phyloP scores from a whole-genome alignment of 73 alveolate genomes.

The Tetrahymena elliotti region DNA sequence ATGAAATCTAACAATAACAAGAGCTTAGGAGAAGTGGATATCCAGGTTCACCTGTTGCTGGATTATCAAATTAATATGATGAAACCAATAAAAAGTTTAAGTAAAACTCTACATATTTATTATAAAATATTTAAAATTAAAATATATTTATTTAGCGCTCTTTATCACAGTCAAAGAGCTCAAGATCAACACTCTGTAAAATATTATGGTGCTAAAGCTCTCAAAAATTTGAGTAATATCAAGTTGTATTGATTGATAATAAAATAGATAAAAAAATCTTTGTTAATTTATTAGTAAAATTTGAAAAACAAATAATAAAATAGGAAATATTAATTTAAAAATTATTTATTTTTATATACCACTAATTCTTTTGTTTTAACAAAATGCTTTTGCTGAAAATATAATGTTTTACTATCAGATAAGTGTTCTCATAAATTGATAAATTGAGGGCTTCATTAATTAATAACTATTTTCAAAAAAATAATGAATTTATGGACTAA shows the following conservation, averaged over 20 bases:
- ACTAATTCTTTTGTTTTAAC: no score
- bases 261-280: no score
- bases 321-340: no score
- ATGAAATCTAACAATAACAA: not conserved
- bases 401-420: no score
- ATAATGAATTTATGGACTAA: no score
- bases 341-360: no score
- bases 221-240: not conserved
- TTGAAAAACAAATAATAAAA: no score
- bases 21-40: not conserved
- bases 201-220: not conserved
- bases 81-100: not conserved
- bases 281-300: no score
- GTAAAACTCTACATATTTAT: not conserved
- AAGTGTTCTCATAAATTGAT: no score
- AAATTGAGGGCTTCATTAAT: no score
- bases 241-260: not conserved
- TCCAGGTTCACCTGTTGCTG: not conserved
- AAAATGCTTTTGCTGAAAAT: no score
- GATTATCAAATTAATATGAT: not conserved
- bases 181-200: not conserved
- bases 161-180: not conserved
- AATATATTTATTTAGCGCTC: not conserved
- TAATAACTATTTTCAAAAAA: no score
- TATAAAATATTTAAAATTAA: not conserved